Base-by-base conservation (phyloP, 257 asterid genomes). In the Knoxia roxburghii region DNA sequence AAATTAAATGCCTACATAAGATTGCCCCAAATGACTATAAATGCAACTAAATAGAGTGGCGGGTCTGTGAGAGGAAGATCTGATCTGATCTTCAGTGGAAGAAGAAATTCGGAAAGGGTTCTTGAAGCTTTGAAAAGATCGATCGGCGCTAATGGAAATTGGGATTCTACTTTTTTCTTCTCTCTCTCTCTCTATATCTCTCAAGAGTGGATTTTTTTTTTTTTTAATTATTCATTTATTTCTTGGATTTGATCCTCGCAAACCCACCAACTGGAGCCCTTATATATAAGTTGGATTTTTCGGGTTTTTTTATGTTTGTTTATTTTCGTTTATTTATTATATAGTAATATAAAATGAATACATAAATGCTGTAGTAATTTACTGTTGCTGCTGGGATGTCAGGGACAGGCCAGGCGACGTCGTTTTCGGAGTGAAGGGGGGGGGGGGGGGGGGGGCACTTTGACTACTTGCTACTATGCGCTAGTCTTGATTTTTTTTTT, bases 21-120 rank as follows among this genome's bases (percentile, higher is more conserved):
- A n/a, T n/a, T n/a, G n/a, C n/a, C n/a, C n/a, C 59, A 39, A 35
- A 64, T 35, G 32, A 26, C 6, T 11, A 8, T 0, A 63, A 15
- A 64, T 1, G 30, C 52, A 24, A 50, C 23, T 1, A 17, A 18
- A 35, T n/a, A n/a, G n/a, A 17, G 26, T 29, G 62, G 45, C 15
- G 40, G 1, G 73, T 17, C 51, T 18, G 24, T 24, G 70, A 52
- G 50, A 23, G 21, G 65, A 56, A 24, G 79, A 79, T 77, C 85
- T 59, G 89, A 85, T 84, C 91, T 71, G 90, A 87, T 83, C 91
- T 59, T 59, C 64, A n/a, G n/a, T n/a, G n/a, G 64, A 35, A 33
- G 64, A 23, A 59, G 65, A 70, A 59, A 54, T 49, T 27, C 58
- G 67, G 46, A 43, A 62, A 8, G 50, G 21, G 51, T 50, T 20